Percentiles rank a stretch among this genome's conserved stretches.
phyloP scores from a whole-genome alignment of 495 filamentous ascomycete species.

The Pseudotulostoma volvatum region DNA sequence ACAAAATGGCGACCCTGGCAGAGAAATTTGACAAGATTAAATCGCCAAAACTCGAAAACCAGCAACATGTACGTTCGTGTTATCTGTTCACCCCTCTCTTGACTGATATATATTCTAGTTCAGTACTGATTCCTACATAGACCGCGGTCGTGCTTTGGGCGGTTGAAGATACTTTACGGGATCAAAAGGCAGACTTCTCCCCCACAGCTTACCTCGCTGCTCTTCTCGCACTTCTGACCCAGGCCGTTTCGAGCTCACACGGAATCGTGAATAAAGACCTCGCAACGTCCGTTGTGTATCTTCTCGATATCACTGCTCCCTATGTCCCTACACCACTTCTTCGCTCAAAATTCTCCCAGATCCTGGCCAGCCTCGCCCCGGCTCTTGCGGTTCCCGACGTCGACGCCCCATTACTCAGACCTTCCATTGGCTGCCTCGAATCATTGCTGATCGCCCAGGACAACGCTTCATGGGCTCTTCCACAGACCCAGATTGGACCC shows the following conservation, averaged over 20 bases:
- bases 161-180: slow-evolving; percentile 78
- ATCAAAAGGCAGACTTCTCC: slow-evolving; percentile 65
- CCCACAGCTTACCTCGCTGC: slow-evolving; percentile 93
- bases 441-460: slow-evolving; percentile 79
- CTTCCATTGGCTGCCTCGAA: slow-evolving; percentile 88
- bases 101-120: no score
- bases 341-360: slow-evolving; percentile 82
- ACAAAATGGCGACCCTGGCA: slow-evolving; percentile 51
- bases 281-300: slow-evolving; percentile 78
- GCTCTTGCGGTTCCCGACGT: slow-evolving; percentile 63
- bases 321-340: slow-evolving; percentile 72
- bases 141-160: slow-evolving; percentile 76
- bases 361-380: slow-evolving; percentile 71
- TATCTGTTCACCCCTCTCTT: no score
- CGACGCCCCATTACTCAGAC: slow-evolving; percentile 70
- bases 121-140: no score
- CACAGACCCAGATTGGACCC: slow-evolving; percentile 71
- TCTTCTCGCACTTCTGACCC: slow-evolving; percentile 71
- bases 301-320: slow-evolving; percentile 78
- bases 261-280: slow-evolving; percentile 67
- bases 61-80: slow-evolving; percentile 81
- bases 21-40: slow-evolving; percentile 94
- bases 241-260: slow-evolving; percentile 44
- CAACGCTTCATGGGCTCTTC: slow-evolving; percentile 68
- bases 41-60: slow-evolving; percentile 87